Evolutionary conservation across 2,329 filamentous ascomycete genomes (phyloP), one percentile per base, ranked within the genome.

Genomic region (Trichothecium sympodiale): DNA sequence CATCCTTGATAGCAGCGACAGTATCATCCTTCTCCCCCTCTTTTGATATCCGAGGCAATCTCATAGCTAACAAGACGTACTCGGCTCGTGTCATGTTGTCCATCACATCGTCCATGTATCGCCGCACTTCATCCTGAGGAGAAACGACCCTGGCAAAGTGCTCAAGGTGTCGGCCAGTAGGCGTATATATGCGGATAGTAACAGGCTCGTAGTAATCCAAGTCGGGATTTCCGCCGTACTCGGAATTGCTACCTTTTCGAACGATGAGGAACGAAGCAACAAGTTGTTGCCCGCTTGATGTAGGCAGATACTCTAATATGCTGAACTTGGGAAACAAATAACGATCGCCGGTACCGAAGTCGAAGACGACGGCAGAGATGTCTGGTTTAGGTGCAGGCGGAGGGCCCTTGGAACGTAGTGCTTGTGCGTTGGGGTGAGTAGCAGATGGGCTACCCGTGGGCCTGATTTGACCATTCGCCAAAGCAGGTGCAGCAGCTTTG

Each of bases 281-380:
- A 2, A 83, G 70, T 38, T 77, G 69, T 34, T 74, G 71, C 3
- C 72, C 71, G 4, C 63, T 56, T 8, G 62, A 50, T 2, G 55
- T 49, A 7, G 58, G 54, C 2, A 78, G 61, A 49, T 75, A 78
- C 51, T 91, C 83, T 34, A 89, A 55, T 25, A 89, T 80, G 54
- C 79, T 83, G 51, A 83, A 80, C 45, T 79, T 83, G 3, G 84
- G 84, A 43, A 91, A 88, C 33, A 85, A 60, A 51, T 83, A 88
- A 17, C 83, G 73, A 53, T 89, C 83, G 31, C 81, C 82, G 3
- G 64, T 75, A 25, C 77, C 77, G 52, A 85, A 84, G 45, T 84
- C 79, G 41, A 86, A 72, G 1, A 80, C 72, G 12, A 83, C 64
- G n/a, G 77, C 76, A 2, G 75, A 69, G 30, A 80, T 69, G 38